These are phyloP conservation scores for Debaryomyces psychrophilus DNA, from an alignment of 1,139 yeast genomes.

Conservation along the genomic window DNA sequence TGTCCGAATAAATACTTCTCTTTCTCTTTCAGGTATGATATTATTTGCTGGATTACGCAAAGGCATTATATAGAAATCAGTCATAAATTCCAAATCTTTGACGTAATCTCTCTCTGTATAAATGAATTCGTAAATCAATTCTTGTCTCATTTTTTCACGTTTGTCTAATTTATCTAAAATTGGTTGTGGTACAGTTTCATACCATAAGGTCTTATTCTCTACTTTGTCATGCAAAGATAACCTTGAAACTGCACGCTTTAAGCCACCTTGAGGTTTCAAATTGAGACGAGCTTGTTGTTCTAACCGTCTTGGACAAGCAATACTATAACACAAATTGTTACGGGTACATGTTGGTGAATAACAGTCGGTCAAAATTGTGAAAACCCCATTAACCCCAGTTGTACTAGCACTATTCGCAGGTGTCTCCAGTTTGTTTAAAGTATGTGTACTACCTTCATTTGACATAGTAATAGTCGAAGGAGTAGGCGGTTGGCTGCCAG, in stretches of 20 bases:
- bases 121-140: conserved; percentile 89
- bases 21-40: conserved; percentile 83
- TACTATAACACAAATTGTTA: conserved; percentile 85
- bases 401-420: conserved; percentile 18
- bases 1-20: conserved; percentile 87
- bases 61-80: conserved; percentile 94
- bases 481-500: conserved; percentile 16
- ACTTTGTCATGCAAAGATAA: conserved; percentile 78
- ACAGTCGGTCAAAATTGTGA: conserved; percentile 89
- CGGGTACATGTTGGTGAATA: conserved; percentile 96
- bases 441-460: conserved; percentile 7
- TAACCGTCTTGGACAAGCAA: conserved; percentile 94
- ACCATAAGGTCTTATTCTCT: conserved; percentile 89
- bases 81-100: conserved; percentile 87
- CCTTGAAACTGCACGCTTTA: conserved; percentile 80
- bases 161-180: conserved; percentile 80
- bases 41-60: conserved; percentile 72
- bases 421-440: conserved; percentile 10
- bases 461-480: conserved; percentile 14
- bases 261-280: conserved; percentile 86
- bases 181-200: conserved; percentile 84
- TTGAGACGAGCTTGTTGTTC: conserved; percentile 95
- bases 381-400: conserved; percentile 80
- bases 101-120: conserved; percentile 95
- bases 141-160: conserved; percentile 89